These are phyloP conservation scores for Hypoxylon lienhwacheense DNA, from an alignment of 495 filamentous ascomycete species.

Conservation along the genomic window DNA sequence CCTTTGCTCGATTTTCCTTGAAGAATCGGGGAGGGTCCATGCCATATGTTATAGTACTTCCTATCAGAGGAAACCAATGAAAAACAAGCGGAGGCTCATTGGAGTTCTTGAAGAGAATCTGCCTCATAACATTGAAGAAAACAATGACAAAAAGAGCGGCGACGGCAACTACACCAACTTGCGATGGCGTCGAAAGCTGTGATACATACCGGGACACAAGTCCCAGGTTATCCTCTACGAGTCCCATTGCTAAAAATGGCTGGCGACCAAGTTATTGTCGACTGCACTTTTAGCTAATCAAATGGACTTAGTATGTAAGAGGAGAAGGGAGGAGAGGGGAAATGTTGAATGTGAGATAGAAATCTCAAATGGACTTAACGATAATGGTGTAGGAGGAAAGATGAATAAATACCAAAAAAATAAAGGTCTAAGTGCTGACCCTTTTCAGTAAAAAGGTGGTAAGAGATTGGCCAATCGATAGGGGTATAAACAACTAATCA, in stretches of 20 bases:
- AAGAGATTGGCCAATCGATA: conserved; percentile 38
- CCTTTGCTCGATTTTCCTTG: conserved; percentile 68
- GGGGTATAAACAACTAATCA: conserved; percentile 18
- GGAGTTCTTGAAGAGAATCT: conserved; percentile 69
- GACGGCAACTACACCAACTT: conserved; percentile 49
- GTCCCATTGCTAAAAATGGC: conserved; percentile 47
- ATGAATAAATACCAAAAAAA: conserved; percentile 32
- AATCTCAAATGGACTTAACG: conserved; percentile 8
- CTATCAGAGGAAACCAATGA: conserved; percentile 79
- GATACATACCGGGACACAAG: conserved; percentile 49
- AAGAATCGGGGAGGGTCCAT: conserved; percentile 85
- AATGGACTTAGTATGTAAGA: no score
- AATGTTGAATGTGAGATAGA: not conserved
- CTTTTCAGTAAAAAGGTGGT: conserved; percentile 24
- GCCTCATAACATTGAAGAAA: conserved; percentile 65
- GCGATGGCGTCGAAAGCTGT: conserved; percentile 47
- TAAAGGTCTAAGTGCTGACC: conserved; percentile 9
- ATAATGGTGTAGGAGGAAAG: conserved; percentile 19
- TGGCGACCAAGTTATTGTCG: conserved; percentile 11
- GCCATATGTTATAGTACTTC: conserved; percentile 77
- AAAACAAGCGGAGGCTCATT: conserved; percentile 81
- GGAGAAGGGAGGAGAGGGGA: no score
- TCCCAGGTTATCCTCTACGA: conserved; percentile 51
- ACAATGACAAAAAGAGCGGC: conserved; percentile 57
- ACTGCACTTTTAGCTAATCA: conserved; percentile 20